Conservation (phyloP, 352 stramenopile species). For the Globisporangium apiculatum region DNA sequence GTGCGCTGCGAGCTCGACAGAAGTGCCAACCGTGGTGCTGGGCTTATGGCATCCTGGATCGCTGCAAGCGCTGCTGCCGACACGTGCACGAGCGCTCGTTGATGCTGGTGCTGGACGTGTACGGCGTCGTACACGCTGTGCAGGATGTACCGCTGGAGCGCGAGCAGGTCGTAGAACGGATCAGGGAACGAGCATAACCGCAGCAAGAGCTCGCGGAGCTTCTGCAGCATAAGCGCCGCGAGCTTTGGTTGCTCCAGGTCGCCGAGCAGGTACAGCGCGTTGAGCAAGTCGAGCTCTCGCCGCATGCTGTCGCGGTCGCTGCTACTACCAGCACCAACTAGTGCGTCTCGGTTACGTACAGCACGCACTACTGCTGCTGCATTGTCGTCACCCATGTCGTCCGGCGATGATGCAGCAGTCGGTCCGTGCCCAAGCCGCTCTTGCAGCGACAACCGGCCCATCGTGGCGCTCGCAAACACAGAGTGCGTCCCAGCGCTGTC, state of each 20-base stretch:
- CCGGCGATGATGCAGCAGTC: conserved; percentile 13
- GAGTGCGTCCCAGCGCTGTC: neutral
- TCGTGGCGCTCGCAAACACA: conserved; percentile 13
- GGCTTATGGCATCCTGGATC: neutral
- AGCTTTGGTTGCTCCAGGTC: conserved; percentile 36
- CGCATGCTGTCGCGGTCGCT: neutral
- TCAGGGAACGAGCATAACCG: conserved; percentile 37
- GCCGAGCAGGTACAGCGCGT: conserved; percentile 46
- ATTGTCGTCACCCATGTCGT: conserved; percentile 15
- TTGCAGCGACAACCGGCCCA: conserved; percentile 8
- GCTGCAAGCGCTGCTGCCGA: conserved; percentile 5
- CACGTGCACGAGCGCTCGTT: conserved; percentile 12
- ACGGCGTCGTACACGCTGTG: conserved; percentile 50
- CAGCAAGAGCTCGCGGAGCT: conserved; percentile 40
- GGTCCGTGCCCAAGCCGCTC: conserved; percentile 11
- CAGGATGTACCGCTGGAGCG: conserved; percentile 47
- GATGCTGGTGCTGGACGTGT: conserved; percentile 35
- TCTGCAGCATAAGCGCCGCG: conserved; percentile 30
- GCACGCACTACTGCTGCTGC: neutral
- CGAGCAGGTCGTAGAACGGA: conserved; percentile 47
- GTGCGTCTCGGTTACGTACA: too few species aligned
- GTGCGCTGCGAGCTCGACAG: too few species aligned
- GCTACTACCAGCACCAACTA: neutral
- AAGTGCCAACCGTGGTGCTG: neutral
- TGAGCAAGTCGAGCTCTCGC: conserved; percentile 30